Evolutionary conservation across 75 land plant genomes (phyloP).

Genomic region (Sequoiadendron giganteum): DNA sequence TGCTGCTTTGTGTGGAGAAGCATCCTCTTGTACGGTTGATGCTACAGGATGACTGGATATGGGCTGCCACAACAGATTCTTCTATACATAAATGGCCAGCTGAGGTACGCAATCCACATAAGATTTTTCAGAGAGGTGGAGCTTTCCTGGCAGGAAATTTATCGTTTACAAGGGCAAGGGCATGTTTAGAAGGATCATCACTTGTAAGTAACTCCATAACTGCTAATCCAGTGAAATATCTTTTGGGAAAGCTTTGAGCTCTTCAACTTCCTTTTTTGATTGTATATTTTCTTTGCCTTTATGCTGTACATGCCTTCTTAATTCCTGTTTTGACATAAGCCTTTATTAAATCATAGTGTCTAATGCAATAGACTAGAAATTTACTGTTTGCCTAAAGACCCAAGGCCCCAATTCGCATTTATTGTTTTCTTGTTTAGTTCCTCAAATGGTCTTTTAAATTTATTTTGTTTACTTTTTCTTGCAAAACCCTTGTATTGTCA

Average conservation of each 20-base stretch:
- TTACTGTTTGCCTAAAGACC: not conserved
- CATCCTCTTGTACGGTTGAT: slow-evolving; percentile 78
- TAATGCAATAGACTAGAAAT: not conserved
- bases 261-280: not conserved
- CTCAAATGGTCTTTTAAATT: not conserved
- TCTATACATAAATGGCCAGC: slow-evolving; percentile 88
- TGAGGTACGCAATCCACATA: slow-evolving; percentile 65
- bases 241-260: not conserved
- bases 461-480: not conserved
- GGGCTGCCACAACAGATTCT: slow-evolving; percentile 95
- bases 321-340: not conserved
- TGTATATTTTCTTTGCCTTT: not conserved
- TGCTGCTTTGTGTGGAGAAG: slow-evolving; percentile 74
- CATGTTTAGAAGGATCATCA: slow-evolving; percentile 84
- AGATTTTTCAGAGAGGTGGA: slow-evolving; percentile 78
- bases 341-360: not conserved
- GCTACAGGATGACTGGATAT: slow-evolving; percentile 84
- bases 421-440: not conserved
- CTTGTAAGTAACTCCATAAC: slow-evolving; percentile 55
- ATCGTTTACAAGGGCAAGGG: slow-evolving; percentile 92
- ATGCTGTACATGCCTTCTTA: not conserved
- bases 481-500: not conserved
- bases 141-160: slow-evolving; percentile 94
- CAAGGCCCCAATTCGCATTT: not conserved
- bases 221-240: not conserved